phyloP scores from a whole-genome alignment of 768 basidiomycete species.

The Trametes villosa region DNA sequence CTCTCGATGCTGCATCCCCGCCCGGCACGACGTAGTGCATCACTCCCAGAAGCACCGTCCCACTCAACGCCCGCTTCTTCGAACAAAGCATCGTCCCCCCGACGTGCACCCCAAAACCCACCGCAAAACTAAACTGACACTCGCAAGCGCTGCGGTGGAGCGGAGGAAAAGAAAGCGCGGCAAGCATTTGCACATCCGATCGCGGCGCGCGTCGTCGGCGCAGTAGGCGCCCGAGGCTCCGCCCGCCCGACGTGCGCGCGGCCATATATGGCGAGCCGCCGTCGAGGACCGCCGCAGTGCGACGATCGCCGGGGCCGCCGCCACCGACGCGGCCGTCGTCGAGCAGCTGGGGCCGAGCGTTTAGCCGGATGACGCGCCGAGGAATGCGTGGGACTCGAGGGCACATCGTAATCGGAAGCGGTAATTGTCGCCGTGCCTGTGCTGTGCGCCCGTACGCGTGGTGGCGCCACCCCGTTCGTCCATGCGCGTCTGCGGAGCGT shows the following conservation, averaged over 20 bases:
- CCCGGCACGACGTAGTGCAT: constrained; percentile 1
- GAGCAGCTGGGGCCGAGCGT: not conserved
- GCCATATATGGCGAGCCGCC: not conserved
- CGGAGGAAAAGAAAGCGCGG: not conserved
- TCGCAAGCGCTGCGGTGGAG: not conserved
- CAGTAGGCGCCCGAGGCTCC: not conserved
- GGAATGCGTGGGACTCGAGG: not conserved
- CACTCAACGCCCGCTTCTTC: not conserved
- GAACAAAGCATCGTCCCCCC: constrained; percentile 1
- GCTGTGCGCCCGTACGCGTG: constrained; percentile 1
- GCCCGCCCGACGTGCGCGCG: not conserved
- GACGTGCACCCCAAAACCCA: constrained; percentile 8
- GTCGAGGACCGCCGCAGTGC: not conserved
- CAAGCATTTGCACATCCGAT: constrained; percentile 6
- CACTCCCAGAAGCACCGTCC: not conserved
- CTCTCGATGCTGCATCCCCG: too few relatives aligned
- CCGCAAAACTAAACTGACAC: not conserved
- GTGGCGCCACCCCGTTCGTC: constrained; percentile 3
- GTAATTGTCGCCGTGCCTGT: not conserved
- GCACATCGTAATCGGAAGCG: constrained; percentile 1
- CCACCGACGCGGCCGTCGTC: constrained; percentile 9
- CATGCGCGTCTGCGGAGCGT: too few relatives aligned
- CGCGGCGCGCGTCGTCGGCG: not conserved
- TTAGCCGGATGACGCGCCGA: constrained; percentile 13
- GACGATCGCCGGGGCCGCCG: constrained; percentile 3